Percentiles rank a stretch among this genome's conserved stretches.
Conservation (phyloP, 108 stramenopile species). For the Nitzschia inconspicua region DNA sequence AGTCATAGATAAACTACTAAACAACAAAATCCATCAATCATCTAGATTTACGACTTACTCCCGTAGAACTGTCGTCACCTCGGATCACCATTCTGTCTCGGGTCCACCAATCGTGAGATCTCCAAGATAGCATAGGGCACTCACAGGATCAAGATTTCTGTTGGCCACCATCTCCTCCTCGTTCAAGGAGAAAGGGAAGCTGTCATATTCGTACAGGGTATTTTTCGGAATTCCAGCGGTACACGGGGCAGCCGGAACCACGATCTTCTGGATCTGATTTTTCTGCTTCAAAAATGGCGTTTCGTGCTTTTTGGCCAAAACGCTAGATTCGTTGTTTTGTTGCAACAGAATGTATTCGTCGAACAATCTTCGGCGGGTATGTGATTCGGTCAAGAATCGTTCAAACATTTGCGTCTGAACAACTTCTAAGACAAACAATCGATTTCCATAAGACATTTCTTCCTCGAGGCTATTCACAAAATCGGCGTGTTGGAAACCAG, state of each 20-base stretch:
- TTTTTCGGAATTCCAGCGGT: not conserved
- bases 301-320: not conserved
- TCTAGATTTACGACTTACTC: too few species aligned
- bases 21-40: too few species aligned
- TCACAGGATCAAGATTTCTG: slow-evolving; percentile 14
- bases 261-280: not conserved
- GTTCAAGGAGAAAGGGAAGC: slow-evolving; percentile 6
- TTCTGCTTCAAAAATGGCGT: slow-evolving; percentile 2
- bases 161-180: slow-evolving; percentile 10
- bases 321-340: too few species aligned
- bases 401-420: slow-evolving; percentile 70
- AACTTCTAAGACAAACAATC: slow-evolving; percentile 21
- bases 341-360: slow-evolving; percentile 85
- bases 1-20: too few species aligned
- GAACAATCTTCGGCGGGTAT: slow-evolving; percentile 66
- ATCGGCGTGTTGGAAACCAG: slow-evolving; percentile 37
- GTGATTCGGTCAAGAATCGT: slow-evolving; percentile 54
- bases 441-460: slow-evolving; percentile 6
- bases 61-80: too few species aligned
- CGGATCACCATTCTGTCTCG: too few species aligned
- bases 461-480: slow-evolving; percentile 35
- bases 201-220: not conserved
- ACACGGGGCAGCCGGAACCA: slow-evolving; percentile 13
- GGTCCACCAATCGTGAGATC: too few species aligned
- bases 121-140: slow-evolving; percentile 15